A percentile compares a stretch with the other conserved stretches of the same genome.
Evolutionary conservation across 2,329 filamentous ascomycete genomes (phyloP).

Genomic region (Colletotrichum sp.): DNA sequence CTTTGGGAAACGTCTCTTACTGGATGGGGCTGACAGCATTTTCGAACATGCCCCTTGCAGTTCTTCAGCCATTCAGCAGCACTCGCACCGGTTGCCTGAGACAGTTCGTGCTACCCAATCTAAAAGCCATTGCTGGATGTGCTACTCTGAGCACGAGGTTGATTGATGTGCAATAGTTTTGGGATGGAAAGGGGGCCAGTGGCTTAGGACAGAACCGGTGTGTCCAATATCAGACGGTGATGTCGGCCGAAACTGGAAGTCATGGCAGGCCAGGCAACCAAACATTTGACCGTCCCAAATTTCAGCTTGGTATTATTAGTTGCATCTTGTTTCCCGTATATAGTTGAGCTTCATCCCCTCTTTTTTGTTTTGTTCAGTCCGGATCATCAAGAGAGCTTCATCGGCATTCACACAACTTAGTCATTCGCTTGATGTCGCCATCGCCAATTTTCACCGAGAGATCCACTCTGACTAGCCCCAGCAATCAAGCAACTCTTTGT

Average conservation of each 20-base stretch:
- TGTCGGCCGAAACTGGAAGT: slow-evolving; percentile 3
- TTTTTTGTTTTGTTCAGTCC: background rate
- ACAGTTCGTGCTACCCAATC: background rate
- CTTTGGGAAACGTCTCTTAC: background rate
- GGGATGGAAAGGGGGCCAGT: background rate
- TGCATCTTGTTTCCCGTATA: background rate
- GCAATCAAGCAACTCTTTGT: background rate
- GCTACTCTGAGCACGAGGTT: background rate
- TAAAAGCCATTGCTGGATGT: background rate
- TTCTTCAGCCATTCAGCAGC: background rate
- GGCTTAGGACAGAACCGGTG: background rate
- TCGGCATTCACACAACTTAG: background rate
- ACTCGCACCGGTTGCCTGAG: slow-evolving; percentile 5
- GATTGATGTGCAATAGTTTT: background rate
- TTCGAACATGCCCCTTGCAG: background rate
- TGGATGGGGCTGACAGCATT: background rate
- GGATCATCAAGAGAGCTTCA: background rate
- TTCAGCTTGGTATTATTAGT: background rate
- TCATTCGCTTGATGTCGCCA: slow-evolving; percentile 12
- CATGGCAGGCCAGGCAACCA: background rate
- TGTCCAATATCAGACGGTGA: slow-evolving; percentile 17
- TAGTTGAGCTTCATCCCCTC: slow-evolving; percentile 3
- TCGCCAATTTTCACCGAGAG: slow-evolving; percentile 8
- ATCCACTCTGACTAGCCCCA: slow-evolving; percentile 1
- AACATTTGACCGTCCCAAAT: background rate